Percentiles rank a stretch among this genome's conserved stretches.
phyloP scores from a whole-genome alignment of 352 stramenopile genomes.

The Globisporangium emineosum region DNA sequence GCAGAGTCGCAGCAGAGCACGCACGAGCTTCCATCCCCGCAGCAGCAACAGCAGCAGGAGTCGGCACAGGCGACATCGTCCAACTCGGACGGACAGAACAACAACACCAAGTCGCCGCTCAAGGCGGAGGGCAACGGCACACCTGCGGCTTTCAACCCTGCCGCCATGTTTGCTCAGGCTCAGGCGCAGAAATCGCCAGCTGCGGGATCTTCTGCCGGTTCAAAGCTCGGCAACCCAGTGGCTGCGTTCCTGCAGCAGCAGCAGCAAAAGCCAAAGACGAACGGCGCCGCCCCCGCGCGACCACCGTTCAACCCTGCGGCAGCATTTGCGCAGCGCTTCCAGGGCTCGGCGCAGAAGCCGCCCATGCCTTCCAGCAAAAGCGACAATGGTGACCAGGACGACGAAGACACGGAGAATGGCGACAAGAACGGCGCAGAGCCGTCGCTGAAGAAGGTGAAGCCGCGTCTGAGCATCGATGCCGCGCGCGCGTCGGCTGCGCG shows the following conservation, averaged over 20 bases:
- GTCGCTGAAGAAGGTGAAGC: conserved; percentile 74
- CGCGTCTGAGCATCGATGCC: conserved; percentile 71
- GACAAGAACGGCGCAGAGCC: conserved; percentile 38
- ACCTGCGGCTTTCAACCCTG: conserved; percentile 36
- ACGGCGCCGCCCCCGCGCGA: conserved; percentile 16
- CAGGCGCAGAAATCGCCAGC: conserved; percentile 29
- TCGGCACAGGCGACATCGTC: neutral
- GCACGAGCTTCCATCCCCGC: conserved; percentile 27
- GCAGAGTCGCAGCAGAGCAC: conserved; percentile 10
- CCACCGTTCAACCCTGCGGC: conserved; percentile 45
- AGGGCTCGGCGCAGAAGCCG: conserved; percentile 33
- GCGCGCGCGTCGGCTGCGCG: conserved; percentile 67
- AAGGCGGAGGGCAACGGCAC: conserved; percentile 2
- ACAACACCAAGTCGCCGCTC: conserved; percentile 11
- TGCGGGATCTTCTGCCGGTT: conserved; percentile 2
- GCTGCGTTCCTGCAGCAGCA: conserved; percentile 58
- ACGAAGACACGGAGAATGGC: conserved; percentile 29
- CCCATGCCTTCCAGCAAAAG: conserved; percentile 39
- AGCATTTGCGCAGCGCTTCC: conserved; percentile 55
- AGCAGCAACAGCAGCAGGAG: conserved; percentile 22
- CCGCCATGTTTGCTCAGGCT: conserved; percentile 54
- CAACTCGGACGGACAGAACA: conserved; percentile 17
- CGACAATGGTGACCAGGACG: conserved; percentile 38
- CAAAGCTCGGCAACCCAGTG: conserved; percentile 34
- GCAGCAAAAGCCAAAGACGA: conserved; percentile 27